Evolutionary conservation across 305 asterid genomes (phyloP), one percentile per base, ranked within the genome.

Genomic region (Nicotiana rustica): DNA sequence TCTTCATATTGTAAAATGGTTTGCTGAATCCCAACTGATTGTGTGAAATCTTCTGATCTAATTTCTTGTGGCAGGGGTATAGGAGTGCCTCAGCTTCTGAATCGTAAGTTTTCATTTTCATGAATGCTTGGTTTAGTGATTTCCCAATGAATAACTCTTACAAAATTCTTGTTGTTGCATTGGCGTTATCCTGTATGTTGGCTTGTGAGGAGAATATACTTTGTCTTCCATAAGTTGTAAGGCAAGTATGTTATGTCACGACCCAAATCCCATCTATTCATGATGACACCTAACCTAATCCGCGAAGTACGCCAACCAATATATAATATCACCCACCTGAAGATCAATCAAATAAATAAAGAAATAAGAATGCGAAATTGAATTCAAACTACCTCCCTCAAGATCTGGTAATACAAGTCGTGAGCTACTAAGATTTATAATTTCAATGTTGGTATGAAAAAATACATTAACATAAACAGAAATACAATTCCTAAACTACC

Each of bases 21-120:
- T 41, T 38, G 13, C 29, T 56, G 60, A 47, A 41, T 31, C 55
- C 59, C 47, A 59, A 60, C 77, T 49, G 57, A 38, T 19, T 49
- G 21, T 67, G 44, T 77, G 47, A 82, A 70, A 52, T 59, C 71
- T 77, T 6, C 69, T 31, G 55, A 33, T 78, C 70, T 75, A 21
- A 82, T 76, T 84, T 15, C 64, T 77, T 86, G 80, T 88, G 71
- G 59, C 95, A 94, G 98, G 98, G 98, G 60, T 94, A 92, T 84
- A 88, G 97, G 91, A 92, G 89, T 85, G 90, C 96, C 84, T 81
- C 94, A 14, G 95, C 97, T 82, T 90, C 96, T 36, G 98, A 91
- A 84, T 86, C 96, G 98, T 94, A 93, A 92, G 96, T 69, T 84
- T 73, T 19, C 76, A 33, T 76, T 55, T 73, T 73, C 21, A 55